These are phyloP conservation scores for Leishmania tarentolae DNA, from an alignment of 208 protist species.

Conservation along the genomic window DNA sequence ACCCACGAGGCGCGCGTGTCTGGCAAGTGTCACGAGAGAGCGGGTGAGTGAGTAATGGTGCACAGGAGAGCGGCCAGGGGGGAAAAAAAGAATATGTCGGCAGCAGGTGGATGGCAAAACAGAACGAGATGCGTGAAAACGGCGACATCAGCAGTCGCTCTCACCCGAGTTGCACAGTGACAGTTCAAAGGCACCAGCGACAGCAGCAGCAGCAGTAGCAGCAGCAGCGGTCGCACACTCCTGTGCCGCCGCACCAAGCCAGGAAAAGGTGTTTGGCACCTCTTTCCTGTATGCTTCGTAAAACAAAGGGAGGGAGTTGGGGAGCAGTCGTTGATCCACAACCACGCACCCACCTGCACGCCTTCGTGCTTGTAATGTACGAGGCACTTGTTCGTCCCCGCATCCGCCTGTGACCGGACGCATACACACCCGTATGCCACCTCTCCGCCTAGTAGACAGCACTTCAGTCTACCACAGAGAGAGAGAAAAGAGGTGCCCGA, in stretches of 20 bases:
- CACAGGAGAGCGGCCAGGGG: background rate
- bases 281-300: background rate
- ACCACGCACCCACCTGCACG: background rate
- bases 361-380: background rate
- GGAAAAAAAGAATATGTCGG: background rate
- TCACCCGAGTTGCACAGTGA: background rate
- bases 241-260: background rate
- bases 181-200: background rate
- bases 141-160: constrained; percentile 2
- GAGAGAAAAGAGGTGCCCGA: background rate
- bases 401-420: background rate
- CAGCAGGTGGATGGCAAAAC: background rate
- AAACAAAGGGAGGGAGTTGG: background rate
- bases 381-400: background rate
- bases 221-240: background rate
- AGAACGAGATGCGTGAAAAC: background rate
- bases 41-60: background rate
- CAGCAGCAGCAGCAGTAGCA: background rate
- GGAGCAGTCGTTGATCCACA: background rate
- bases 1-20: background rate
- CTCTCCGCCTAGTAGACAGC: background rate
- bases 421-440: background rate
- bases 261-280: background rate
- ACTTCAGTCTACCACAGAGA: background rate
- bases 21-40: constrained; percentile 11